Base-by-base conservation (phyloP, 768 basidiomycete species). In the Naganishia randhawae region DNA sequence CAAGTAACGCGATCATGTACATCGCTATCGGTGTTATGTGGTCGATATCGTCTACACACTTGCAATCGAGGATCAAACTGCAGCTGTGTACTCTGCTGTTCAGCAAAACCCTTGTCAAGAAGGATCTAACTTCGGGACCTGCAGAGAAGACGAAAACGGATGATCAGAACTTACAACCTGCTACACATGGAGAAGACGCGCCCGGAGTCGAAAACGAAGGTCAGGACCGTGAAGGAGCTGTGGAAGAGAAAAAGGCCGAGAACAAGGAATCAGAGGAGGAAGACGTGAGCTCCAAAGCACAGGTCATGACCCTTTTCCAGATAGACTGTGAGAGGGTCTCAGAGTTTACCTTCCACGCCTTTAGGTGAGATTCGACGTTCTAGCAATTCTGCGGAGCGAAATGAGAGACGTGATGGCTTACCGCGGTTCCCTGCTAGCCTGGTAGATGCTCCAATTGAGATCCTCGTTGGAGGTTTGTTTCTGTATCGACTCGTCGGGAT, bases 251-350 rank as follows among this genome's bases (percentile, higher is more conserved):
- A 31, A 62, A 33, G 48, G 50, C 79, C 39, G 84, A 85, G 27
- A 81, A 77, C 37, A 83, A 85, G 66, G 86, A 84, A 75, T 85
- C 86, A 7, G 80, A 80, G 33, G 73, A 79, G 50, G 81, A 80
- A 50, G 84, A 83, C 17, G 85, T 85, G 70, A 82, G 82, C 31
- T 84, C 83, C 66, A 86, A 86, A 73, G 82, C 83, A n/a, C 85
- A 95, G 81, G 87, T 96, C 73, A 93, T 95, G 92, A 94, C 90
- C 2, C 84, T 95, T 32, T 93, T 95, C 90, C 94, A 92, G 7
- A 92, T 91, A 6, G 92, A 96, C 72, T 91, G 93, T 32, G 91
- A 94, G 77, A 85, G 92, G 65, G 88, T 94, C 70, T 19, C 27
- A 25, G 65, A 66, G 27, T 66, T 66, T 19, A 66, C 52, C 42